Evolutionary conservation across 208 protist species (phyloP).

Genomic region (Jaenimonas drosophilae): DNA sequence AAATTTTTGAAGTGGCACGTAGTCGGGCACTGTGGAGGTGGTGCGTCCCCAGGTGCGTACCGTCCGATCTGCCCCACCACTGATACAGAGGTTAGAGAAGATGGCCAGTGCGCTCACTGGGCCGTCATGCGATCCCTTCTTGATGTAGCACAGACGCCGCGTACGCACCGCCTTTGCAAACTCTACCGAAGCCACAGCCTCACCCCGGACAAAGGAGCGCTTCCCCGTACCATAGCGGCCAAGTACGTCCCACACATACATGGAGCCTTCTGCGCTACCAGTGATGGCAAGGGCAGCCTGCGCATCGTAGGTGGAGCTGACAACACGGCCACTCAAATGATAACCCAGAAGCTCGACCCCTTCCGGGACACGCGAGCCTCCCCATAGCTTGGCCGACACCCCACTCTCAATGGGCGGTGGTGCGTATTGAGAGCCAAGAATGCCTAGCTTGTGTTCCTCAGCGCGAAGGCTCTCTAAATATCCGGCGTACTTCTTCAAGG

Average conservation of each 20-base stretch:
- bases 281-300: conserved; percentile 12
- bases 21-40: conserved; percentile 2
- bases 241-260: conserved; percentile 32
- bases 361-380: conserved; percentile 4
- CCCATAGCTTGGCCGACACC: conserved; percentile 1
- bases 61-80: conserved; percentile 23
- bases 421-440: neutral
- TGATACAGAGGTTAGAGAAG: conserved; percentile 28
- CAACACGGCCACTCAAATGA: conserved; percentile 13
- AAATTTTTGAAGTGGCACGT: conserved; percentile 18
- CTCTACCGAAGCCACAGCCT: conserved; percentile 6
- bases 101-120: conserved; percentile 19
- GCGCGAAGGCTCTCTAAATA: neutral
- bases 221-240: conserved; percentile 6
- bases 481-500: conserved; percentile 4
- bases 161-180: conserved; percentile 14
- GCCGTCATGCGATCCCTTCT: conserved; percentile 15
- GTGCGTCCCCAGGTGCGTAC: conserved; percentile 23
- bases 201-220: too few relatives aligned
- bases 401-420: neutral
- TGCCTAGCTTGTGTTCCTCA: neutral
- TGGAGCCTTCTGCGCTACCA: conserved; percentile 23
- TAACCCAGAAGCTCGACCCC: conserved; percentile 33
- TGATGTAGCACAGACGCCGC: conserved; percentile 10
- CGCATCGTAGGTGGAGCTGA: conserved; percentile 8